Base-by-base conservation (phyloP, 345 rosid species). In the Excoecaria agallocha region DNA sequence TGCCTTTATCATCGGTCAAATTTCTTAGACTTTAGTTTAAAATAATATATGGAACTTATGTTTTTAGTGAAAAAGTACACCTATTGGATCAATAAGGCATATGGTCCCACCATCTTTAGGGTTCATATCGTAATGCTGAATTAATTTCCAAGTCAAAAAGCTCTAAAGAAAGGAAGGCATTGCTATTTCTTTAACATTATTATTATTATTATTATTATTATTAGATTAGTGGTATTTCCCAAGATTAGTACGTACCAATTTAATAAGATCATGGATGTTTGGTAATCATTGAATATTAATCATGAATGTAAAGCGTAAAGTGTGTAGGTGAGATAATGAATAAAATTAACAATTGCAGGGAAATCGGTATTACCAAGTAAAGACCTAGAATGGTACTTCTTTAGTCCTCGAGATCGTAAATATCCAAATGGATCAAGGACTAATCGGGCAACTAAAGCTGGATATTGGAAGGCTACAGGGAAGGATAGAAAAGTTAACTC, bases 381-480 rank as follows among this genome's bases (percentile, higher is more conserved):
- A 81, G 98, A 94, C 73, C 85, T 89, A 4, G 98, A 94, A 78
- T 94, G 98, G 98, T 94, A 88, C 57, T 94, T 94, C 80, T 94
- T 94, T 80, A 94, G 98, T 73, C 98, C 98, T 38, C 84, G 98
- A 59, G 98, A 94, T 74, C 88, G 98, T 0, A 94, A 94, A 81
- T 94, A 94, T 77, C 98, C 97, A 0, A 92, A 94, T 59, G 98
- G 98, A 59, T 92, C 97, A 9, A 91, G 98, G 74, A 92, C 98
- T 1, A 94, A 92, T 73, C 91, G 98, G 0, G 98, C 98, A 10
- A 94, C 98, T 6, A 92, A 91, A 84, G 87, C 98, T 17, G 98
- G 98, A 8, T 94, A 94, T 35, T 92, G 98, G 98, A 94, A 94
- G 82, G 98, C 98, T 6, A 94, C 98, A 1, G 98, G 98, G 10